phyloP scores from a whole-genome alignment of 2,329 filamentous ascomycete species.

The Colletotrichum tamarilloi region DNA sequence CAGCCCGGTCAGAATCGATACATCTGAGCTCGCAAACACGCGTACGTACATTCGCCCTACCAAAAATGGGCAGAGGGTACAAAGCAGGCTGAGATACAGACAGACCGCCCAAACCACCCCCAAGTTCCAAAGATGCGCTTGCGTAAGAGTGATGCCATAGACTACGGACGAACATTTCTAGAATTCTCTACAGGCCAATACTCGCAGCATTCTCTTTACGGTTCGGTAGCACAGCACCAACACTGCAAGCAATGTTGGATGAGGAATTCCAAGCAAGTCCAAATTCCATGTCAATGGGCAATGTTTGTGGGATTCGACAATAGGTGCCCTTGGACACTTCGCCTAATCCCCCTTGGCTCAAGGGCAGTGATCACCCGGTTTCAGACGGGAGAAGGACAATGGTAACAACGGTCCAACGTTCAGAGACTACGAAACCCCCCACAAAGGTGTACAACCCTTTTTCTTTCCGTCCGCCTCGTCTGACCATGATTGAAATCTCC shows the following conservation, averaged over 20 bases:
- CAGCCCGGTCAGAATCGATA: not conserved
- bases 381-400: not conserved
- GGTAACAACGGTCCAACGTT: not conserved
- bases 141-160: not conserved
- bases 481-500: not conserved
- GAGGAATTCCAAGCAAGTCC: not conserved
- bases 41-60: not conserved
- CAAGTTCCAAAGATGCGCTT: not conserved
- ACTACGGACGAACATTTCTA: not conserved
- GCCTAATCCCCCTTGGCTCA: not conserved
- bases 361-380: not conserved
- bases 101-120: not conserved
- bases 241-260: not conserved
- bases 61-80: not conserved
- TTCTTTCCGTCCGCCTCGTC: not conserved
- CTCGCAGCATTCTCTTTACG: slow-evolving; percentile 4
- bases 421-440: not conserved
- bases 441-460: not conserved
- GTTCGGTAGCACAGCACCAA: not conserved
- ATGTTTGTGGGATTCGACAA: not conserved
- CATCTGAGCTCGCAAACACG: not conserved
- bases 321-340: not conserved
- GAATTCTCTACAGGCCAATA: not conserved
- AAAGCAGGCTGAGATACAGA: not conserved
- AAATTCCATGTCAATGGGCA: not conserved